These are phyloP conservation scores for Herpetospermum pedunculosum DNA, from an alignment of 306 rosid genomes.

Conservation along the genomic window DNA sequence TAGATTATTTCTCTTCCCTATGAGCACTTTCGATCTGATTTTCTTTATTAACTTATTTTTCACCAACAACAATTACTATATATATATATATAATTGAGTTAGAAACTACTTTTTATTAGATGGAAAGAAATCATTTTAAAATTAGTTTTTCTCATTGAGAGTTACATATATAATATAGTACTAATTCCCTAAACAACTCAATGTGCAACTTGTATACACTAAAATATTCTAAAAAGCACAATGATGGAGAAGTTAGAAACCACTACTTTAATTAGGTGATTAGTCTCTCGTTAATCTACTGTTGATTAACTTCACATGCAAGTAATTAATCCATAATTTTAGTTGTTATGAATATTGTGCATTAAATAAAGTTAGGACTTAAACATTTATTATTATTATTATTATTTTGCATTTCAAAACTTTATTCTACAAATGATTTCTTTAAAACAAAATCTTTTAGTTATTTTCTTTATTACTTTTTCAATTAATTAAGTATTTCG, in stretches of 20 bases:
- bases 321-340: background rate
- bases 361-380: background rate
- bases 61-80: too few species aligned
- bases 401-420: too few species aligned
- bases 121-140: background rate
- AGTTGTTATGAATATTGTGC: background rate
- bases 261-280: slow-evolving; percentile 3
- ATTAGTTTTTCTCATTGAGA: background rate
- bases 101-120: background rate
- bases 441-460: too few species aligned
- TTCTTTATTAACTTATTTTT: too few species aligned
- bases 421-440: too few species aligned
- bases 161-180: background rate
- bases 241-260: background rate
- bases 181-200: background rate
- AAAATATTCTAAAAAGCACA: background rate
- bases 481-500: too few species aligned
- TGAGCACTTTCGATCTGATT: too few species aligned
- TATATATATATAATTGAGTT: too few species aligned
- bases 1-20: too few species aligned
- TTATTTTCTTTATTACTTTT: too few species aligned
- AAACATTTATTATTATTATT: too few species aligned
- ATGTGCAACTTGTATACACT: background rate
- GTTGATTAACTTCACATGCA: slow-evolving; percentile 3
- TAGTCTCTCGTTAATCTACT: background rate